These are phyloP conservation scores for Mitragyna speciosa DNA, from an alignment of 257 asterid species.

Conservation along the genomic window DNA sequence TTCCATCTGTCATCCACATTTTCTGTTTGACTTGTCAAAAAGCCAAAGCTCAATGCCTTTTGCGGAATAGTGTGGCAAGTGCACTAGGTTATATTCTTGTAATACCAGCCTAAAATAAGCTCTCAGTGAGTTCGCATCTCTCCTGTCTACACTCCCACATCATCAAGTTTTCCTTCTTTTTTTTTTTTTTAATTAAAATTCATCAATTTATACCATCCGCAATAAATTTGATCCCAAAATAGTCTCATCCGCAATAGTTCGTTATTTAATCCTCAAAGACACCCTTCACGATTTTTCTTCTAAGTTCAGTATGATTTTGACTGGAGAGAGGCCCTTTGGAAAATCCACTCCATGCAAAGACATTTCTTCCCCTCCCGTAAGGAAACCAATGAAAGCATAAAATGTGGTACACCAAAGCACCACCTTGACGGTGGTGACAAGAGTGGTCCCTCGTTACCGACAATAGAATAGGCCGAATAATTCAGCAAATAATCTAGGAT, in stretches of 20 bases:
- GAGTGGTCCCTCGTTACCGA: constrained; percentile 17
- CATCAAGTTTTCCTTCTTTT: too few species aligned
- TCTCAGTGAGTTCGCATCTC: too few species aligned
- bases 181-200: too few species aligned
- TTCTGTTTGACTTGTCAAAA: constrained; percentile 10
- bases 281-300: neutral
- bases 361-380: neutral
- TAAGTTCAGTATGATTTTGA: neutral
- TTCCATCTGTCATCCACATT: constrained; percentile 19
- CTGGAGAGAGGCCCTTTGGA: neutral
- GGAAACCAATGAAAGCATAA: neutral
- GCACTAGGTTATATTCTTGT: neutral
- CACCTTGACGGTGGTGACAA: neutral
- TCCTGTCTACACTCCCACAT: too few species aligned
- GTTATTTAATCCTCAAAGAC: neutral
- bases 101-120: neutral
- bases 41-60: neutral
- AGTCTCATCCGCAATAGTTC: neutral
- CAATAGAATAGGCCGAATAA: neutral
- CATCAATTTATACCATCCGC: too few species aligned
- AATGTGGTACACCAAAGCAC: neutral
- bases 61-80: neutral
- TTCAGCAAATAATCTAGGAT: neutral
- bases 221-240: too few species aligned
- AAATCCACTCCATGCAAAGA: neutral